phyloP scores from a whole-genome alignment of 2,329 filamentous ascomycete species.

The Fonsecaea nubica region DNA sequence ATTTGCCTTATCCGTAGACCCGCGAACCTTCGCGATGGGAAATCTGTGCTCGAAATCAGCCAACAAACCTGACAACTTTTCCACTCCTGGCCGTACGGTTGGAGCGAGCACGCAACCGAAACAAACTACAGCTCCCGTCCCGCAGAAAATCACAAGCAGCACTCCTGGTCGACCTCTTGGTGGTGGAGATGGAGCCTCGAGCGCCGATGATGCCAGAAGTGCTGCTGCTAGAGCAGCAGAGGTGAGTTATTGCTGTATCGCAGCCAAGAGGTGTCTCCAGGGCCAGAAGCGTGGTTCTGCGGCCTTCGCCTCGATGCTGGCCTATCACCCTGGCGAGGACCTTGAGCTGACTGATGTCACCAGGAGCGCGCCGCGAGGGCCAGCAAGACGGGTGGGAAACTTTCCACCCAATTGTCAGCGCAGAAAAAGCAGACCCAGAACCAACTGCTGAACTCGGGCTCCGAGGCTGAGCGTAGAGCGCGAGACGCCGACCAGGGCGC shows the following conservation, averaged over 20 bases:
- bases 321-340: background rate
- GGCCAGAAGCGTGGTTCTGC: background rate
- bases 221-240: constrained; percentile 84
- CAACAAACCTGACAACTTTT: constrained; percentile 67
- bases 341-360: constrained; percentile 1
- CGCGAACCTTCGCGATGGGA: constrained; percentile 70
- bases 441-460: constrained; percentile 71
- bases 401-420: constrained; percentile 72
- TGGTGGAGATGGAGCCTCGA: constrained; percentile 49
- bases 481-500: constrained; percentile 67
- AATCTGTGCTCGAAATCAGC: constrained; percentile 81
- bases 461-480: constrained; percentile 67
- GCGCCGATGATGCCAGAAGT: constrained; percentile 64
- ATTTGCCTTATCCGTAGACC: background rate
- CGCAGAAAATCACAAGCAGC: constrained; percentile 46
- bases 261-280: background rate
- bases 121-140: constrained; percentile 59
- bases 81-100: constrained; percentile 74
- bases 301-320: background rate
- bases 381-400: constrained; percentile 66
- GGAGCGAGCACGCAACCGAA: constrained; percentile 58
- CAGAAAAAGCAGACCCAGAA: constrained; percentile 76
- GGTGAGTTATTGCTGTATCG: constrained; percentile 59
- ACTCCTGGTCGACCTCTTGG: constrained; percentile 70
- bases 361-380: constrained; percentile 71